Base-by-base conservation (phyloP, 495 filamentous ascomycete genomes). In the Bacidia rubella region DNA sequence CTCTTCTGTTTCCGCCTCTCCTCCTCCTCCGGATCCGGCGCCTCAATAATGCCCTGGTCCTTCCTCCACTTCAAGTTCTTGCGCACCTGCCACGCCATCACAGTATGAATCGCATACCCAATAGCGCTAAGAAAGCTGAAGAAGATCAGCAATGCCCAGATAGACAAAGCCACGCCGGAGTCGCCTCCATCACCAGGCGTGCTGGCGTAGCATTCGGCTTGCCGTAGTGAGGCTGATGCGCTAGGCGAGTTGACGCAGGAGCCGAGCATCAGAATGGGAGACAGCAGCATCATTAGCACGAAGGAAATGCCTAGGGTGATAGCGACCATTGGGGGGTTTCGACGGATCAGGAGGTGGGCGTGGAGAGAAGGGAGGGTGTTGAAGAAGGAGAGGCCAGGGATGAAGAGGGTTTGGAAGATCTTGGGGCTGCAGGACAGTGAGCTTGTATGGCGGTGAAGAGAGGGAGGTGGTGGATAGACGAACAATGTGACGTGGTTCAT, bases 381-480 rank as follows among this genome's bases (percentile, higher is more conserved):
- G 56, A 60, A 60, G 49, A 60, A 58, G 41, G 58, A 60, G 12
- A 59, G 47, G 47, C 55, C 55, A 24, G 58, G 58, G 7, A 60
- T 39, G n/a, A 60, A 47, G 12, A 60, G 21, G 9, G 58, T 54
- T 49, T 58, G 58, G 7, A 60, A 60, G 11, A 60, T 59, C 53
- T 57, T 59, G n/a, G 57, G 53, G 0, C 57, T 59, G 12, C 12
- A 40, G 15, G 15, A 27, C 11, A 11, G 29, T 22, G 10, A 27
- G 15, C 11, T 50, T 4, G 35, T 15, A 19, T 29, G 23, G 12
- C n/a, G 23, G 23, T 3, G 11, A n/a, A 32, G 29, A 2, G 11
- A 7, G 11, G 21, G 21, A 7, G 15, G 2, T 7, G n/a, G 15
- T 12, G 42, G 21, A 17, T n/a, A 32, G 38, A 42, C 44, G 12